Base-by-base conservation (phyloP, 805 yeast species). In the Candida anglica region DNA sequence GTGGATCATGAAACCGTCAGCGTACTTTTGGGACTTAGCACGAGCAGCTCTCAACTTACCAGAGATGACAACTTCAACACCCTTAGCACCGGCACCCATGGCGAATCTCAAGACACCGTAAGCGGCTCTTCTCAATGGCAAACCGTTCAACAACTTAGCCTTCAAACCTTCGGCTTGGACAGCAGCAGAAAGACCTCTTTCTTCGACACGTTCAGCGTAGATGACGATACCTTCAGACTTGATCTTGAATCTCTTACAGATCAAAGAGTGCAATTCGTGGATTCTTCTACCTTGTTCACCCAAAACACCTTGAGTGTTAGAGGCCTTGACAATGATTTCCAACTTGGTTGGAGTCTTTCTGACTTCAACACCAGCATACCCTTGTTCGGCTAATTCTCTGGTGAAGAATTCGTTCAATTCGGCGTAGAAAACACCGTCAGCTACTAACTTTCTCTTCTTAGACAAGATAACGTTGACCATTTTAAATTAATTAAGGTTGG, bases 1-100 rank as follows among this genome's bases (percentile, higher is more conserved):
- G 93, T 93, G 98, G 81, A 93, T 93, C 93, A 93, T 86, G 96
- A 93, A 93, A 81, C 98, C 98, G 71, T 91, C 98, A 69, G 93
- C 84, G 83, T 91, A 93, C 78, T 93, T 93, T 95, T 93, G 95
- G 64, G 97, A 82, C 86, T 93, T 93, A 63, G 98, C 98, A 81
- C 98, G 88, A 63, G 98, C 98, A 75, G 96, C 98, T 79, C 97
- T 87, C 71, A 94, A 84, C 79, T 93, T 93, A 83, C 98, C 98
- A 58, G 97, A 88, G 66, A 93, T 86, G 60, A 93, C 98, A 71
- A 93, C 98, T 81, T 93, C 98, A 66, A 94, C 96, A 89, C 98
- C 98, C 86, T 93, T 93, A 69, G 98, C 98, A 75, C 98, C 98
- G 52, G 97, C 87, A 74, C 89, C 97, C 96, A 93, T 93, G 65